A percentile compares a stretch with the other conserved stretches of the same genome.
Evolutionary conservation across 176 grass and related monocot species (phyloP).

Genomic region (Oryza meridionalis): DNA sequence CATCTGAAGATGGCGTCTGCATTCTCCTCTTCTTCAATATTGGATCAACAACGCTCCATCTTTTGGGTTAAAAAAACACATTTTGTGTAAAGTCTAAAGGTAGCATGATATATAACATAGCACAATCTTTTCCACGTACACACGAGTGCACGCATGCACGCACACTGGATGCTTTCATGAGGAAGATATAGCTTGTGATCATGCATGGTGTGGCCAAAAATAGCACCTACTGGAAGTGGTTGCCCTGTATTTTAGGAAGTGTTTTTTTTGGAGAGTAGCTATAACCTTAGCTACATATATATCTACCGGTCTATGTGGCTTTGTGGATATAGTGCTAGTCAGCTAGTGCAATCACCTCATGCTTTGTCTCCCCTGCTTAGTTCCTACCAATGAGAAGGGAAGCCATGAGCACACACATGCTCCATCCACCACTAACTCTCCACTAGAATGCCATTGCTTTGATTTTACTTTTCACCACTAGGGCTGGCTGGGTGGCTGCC

Average conservation of each 20-base stretch:
- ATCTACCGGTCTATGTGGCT: not conserved
- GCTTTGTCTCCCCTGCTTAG: not conserved
- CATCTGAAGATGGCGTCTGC: not conserved
- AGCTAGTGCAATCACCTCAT: not conserved
- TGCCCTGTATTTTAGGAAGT: slow-evolving; percentile 36
- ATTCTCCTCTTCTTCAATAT: not conserved
- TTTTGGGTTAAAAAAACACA: not conserved
- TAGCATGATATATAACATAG: slow-evolving; percentile 14
- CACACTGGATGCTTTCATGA: slow-evolving; percentile 30
- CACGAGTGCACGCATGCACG: slow-evolving; percentile 21
- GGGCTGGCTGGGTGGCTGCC: not conserved
- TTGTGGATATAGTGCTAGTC: slow-evolving; percentile 10
- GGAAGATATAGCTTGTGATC: slow-evolving; percentile 16
- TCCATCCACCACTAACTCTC: not conserved
- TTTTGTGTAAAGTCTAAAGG: slow-evolving; percentile 36
- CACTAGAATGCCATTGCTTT: not conserved
- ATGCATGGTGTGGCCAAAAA: slow-evolving; percentile 36
- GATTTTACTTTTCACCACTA: slow-evolving; percentile 27
- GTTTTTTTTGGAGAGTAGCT: not conserved
- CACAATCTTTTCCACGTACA: slow-evolving; percentile 25
- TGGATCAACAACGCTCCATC: not conserved
- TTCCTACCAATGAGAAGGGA: slow-evolving; percentile 1
- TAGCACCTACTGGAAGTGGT: slow-evolving; percentile 22
- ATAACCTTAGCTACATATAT: not conserved
- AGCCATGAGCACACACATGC: not conserved